Evolutionary conservation across 495 filamentous ascomycete genomes (phyloP).

Genomic region (Thermochaetoides thermophila): DNA sequence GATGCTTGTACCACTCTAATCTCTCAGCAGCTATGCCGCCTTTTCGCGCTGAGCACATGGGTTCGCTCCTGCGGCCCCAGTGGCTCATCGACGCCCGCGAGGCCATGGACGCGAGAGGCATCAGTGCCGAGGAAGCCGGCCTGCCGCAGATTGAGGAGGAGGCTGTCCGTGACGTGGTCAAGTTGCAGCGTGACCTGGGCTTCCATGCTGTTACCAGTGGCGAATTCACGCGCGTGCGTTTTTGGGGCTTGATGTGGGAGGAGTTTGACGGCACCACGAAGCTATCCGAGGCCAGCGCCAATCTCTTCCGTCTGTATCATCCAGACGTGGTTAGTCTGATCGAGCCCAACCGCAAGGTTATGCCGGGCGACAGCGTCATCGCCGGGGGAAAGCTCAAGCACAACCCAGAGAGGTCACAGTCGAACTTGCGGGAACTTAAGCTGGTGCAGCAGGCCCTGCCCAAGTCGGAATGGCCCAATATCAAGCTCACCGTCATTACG

Average conservation of each 20-base stretch:
- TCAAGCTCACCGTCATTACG: slow-evolving; percentile 60
- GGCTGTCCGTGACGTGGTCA: slow-evolving; percentile 50
- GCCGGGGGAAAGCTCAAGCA: slow-evolving; percentile 62
- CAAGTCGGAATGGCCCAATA: slow-evolving; percentile 41
- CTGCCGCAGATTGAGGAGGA: slow-evolving; percentile 45
- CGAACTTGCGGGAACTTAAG: slow-evolving; percentile 54
- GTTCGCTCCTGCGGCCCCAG: slow-evolving; percentile 63
- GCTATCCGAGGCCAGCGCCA: slow-evolving; percentile 54
- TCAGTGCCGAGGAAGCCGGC: slow-evolving; percentile 35
- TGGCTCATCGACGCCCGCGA: slow-evolving; percentile 49
- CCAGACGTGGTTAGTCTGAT: slow-evolving; percentile 66
- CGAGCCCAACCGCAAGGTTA: slow-evolving; percentile 41
- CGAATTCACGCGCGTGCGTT: slow-evolving; percentile 55
- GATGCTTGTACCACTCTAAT: too few relatives aligned
- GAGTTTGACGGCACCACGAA: slow-evolving; percentile 46
- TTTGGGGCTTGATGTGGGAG: slow-evolving; percentile 60
- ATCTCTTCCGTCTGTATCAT: slow-evolving; percentile 60
- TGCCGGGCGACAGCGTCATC: slow-evolving; percentile 60
- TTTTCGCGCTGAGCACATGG: slow-evolving; percentile 74
- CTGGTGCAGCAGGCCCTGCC: slow-evolving; percentile 48
- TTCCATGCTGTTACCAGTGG: slow-evolving; percentile 58
- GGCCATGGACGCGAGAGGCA: slow-evolving; percentile 41
- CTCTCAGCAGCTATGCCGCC: slow-evolving; percentile 45
- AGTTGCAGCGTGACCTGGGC: slow-evolving; percentile 50
- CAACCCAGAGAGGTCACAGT: slow-evolving; percentile 42